phyloP scores from a whole-genome alignment of 768 basidiomycete species.

The Russula sp. region DNA sequence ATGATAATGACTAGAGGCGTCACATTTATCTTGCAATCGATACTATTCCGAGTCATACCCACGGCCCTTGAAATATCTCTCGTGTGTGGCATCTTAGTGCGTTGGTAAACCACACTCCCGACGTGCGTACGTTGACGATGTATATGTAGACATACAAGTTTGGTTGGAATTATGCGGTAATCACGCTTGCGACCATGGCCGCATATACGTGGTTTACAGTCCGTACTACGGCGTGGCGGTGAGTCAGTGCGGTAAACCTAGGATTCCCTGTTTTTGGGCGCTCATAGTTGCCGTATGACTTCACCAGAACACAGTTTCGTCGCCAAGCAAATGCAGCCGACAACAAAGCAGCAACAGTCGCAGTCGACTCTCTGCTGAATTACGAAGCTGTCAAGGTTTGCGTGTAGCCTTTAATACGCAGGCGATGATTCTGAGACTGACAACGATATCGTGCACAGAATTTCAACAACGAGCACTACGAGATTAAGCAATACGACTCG shows the following conservation, averaged over 20 bases:
- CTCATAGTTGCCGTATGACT: not conserved
- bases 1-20: slow-evolving; percentile 69
- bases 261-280: not conserved
- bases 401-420: not conserved
- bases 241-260: slow-evolving; percentile 23
- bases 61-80: slow-evolving; percentile 95
- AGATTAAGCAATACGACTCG: slow-evolving; percentile 88
- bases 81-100: slow-evolving; percentile 94
- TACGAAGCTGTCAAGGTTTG: slow-evolving; percentile 96
- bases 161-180: slow-evolving; percentile 94
- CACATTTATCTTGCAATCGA: slow-evolving; percentile 88
- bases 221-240: slow-evolving; percentile 95
- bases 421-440: not conserved
- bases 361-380: slow-evolving; percentile 95
- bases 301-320: slow-evolving; percentile 79
- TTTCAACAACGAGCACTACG: slow-evolving; percentile 95
- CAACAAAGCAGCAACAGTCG: slow-evolving; percentile 90
- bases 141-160: slow-evolving; percentile 84
- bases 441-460: slow-evolving; percentile 51
- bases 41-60: slow-evolving; percentile 92
- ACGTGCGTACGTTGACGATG: slow-evolving; percentile 5
- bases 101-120: slow-evolving; percentile 34
- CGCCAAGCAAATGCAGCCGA: slow-evolving; percentile 95
- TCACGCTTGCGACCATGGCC: slow-evolving; percentile 79
- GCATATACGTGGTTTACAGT: slow-evolving; percentile 98